These are phyloP conservation scores for Nakazawaea siamensis DNA, from an alignment of 805 yeast genomes.

Conservation along the genomic window DNA sequence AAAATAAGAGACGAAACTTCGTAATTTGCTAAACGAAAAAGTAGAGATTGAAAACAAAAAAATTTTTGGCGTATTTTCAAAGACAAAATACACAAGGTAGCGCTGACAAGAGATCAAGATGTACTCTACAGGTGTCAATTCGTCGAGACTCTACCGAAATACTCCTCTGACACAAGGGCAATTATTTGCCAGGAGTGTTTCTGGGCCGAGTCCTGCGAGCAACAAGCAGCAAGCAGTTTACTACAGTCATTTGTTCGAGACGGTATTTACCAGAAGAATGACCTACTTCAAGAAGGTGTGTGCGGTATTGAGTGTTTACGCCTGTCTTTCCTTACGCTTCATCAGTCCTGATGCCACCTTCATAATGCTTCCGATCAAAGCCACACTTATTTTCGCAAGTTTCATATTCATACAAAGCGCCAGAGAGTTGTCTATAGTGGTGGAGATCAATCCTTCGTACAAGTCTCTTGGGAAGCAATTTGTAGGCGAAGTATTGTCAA, in stretches of 20 bases:
- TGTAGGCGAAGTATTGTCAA: slow-evolving; percentile 17
- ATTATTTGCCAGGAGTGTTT: too few species aligned
- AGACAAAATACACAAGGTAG: too few species aligned
- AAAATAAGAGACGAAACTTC: not conserved
- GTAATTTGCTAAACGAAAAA: not conserved
- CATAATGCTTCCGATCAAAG: slow-evolving; percentile 18
- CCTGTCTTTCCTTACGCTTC: slow-evolving; percentile 15
- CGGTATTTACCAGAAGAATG: slow-evolving; percentile 19
- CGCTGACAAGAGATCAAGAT: too few species aligned
- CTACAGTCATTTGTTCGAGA: slow-evolving; percentile 14
- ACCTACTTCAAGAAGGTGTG: slow-evolving; percentile 17
- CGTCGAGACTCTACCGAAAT: too few species aligned
- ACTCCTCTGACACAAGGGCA: too few species aligned
- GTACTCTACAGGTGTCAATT: too few species aligned
- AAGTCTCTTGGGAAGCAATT: slow-evolving; percentile 19
- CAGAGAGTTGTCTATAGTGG: slow-evolving; percentile 19
- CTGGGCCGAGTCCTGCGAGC: too few species aligned
- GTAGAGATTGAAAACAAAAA: not conserved
- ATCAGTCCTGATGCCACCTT: slow-evolving; percentile 14
- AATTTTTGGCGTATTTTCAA: not conserved
- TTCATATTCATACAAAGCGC: slow-evolving; percentile 20
- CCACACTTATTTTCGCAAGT: slow-evolving; percentile 19
- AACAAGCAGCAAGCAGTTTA: too few species aligned
- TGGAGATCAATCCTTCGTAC: slow-evolving; percentile 16
- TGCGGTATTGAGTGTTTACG: slow-evolving; percentile 14